These are phyloP conservation scores for Lipomyces yamadae DNA, from an alignment of 805 yeast species.

Conservation along the genomic window DNA sequence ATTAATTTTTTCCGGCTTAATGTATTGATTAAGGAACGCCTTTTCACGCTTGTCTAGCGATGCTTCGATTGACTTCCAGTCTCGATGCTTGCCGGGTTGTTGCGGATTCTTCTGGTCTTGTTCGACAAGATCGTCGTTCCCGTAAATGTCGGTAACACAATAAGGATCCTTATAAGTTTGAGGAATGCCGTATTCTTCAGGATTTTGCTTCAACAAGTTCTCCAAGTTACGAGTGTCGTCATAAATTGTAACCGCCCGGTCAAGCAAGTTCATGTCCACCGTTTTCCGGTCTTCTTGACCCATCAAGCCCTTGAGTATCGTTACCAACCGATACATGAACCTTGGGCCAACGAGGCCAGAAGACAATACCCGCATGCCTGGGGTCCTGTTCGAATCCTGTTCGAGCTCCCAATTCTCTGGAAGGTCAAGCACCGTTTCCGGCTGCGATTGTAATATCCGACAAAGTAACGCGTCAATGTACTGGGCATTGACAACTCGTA, in stretches of 20 bases:
- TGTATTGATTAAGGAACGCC: slow-evolving; percentile 16
- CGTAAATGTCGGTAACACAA: background rate
- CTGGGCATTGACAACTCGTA: slow-evolving; percentile 20
- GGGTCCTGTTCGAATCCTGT: background rate
- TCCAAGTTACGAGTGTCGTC: slow-evolving; percentile 18
- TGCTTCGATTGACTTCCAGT: slow-evolving; percentile 11
- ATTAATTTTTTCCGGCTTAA: slow-evolving; percentile 31
- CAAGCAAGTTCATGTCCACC: slow-evolving; percentile 19
- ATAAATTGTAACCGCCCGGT: slow-evolving; percentile 17
- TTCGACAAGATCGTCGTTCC: background rate
- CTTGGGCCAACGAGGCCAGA: slow-evolving; percentile 17
- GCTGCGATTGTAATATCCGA: slow-evolving; percentile 11
- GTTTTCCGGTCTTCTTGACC: slow-evolving; percentile 9
- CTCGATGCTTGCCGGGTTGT: background rate
- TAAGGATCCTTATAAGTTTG: background rate
- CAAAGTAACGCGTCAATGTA: slow-evolving; percentile 25
- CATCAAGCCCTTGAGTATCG: slow-evolving; percentile 28
- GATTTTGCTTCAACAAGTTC: slow-evolving; percentile 1
- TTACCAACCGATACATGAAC: slow-evolving; percentile 16
- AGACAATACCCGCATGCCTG: slow-evolving; percentile 20
- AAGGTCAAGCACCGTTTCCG: slow-evolving; percentile 15
- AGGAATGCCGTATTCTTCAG: slow-evolving; percentile 11
- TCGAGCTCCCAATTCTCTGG: slow-evolving; percentile 13
- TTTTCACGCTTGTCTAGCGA: slow-evolving; percentile 29
- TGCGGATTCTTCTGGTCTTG: background rate